Percentiles rank a stretch among this genome's conserved stretches.
Conservation (phyloP, 352 stramenopile genomes). For the Phytophthora tentaculata region DNA sequence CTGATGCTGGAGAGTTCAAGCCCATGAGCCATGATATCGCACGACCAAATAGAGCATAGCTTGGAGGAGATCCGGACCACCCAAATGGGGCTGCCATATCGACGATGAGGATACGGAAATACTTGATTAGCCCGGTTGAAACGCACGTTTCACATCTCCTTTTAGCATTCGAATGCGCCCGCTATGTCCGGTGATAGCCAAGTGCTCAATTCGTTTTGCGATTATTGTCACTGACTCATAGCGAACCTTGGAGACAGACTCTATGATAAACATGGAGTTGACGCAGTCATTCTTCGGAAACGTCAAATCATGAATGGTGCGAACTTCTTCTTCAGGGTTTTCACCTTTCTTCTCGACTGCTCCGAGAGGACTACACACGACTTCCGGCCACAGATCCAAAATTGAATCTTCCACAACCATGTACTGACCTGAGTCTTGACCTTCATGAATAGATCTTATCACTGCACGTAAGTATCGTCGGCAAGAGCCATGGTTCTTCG, state of each 20-base stretch:
- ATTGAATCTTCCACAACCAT: slow-evolving; percentile 13
- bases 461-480: slow-evolving; percentile 6
- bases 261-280: slow-evolving; percentile 6
- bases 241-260: slow-evolving; percentile 7
- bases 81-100: slow-evolving; percentile 26
- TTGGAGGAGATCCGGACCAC: slow-evolving; percentile 19
- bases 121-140: slow-evolving; percentile 11
- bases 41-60: slow-evolving; percentile 17
- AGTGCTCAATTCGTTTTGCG: slow-evolving; percentile 16
- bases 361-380: slow-evolving; percentile 17
- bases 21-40: slow-evolving; percentile 22
- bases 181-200: background rate
- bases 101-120: slow-evolving; percentile 1
- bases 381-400: background rate
- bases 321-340: slow-evolving; percentile 8
- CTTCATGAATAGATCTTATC: slow-evolving; percentile 10
- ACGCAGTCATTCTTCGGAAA: slow-evolving; percentile 6
- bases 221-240: slow-evolving; percentile 23
- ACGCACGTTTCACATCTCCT: slow-evolving; percentile 19
- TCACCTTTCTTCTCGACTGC: slow-evolving; percentile 26
- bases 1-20: too few relatives aligned
- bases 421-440: slow-evolving; percentile 23
- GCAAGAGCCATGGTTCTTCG: slow-evolving; percentile 15
- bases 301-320: slow-evolving; percentile 24
- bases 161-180: slow-evolving; percentile 15